Percentiles rank a stretch among this genome's conserved stretches.
phyloP scores from a whole-genome alignment of 2,329 filamentous ascomycete genomes.

The Trichoderma koningiopsis region DNA sequence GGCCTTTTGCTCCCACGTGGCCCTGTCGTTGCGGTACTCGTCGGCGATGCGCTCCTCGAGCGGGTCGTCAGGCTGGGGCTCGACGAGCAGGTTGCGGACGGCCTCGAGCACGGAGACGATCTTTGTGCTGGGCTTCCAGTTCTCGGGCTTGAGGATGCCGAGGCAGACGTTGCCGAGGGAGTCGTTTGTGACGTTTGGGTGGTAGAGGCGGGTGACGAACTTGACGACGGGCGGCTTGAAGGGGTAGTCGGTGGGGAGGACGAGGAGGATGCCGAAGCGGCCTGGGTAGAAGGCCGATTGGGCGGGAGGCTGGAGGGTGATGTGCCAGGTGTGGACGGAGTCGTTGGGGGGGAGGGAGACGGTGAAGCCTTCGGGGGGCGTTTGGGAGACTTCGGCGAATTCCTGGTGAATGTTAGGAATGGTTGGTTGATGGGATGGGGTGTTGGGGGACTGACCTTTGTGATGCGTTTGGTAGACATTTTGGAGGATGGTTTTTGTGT shows the following conservation, averaged over 20 bases:
- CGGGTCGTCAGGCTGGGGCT: slow-evolving; percentile 86
- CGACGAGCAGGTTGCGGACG: slow-evolving; percentile 70
- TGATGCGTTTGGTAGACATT: slow-evolving; percentile 51
- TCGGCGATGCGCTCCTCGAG: slow-evolving; percentile 86
- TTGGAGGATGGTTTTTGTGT: slow-evolving; percentile 23
- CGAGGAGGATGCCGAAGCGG: slow-evolving; percentile 71
- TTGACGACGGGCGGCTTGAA: slow-evolving; percentile 82
- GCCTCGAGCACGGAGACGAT: slow-evolving; percentile 76
- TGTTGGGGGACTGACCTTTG: slow-evolving; percentile 41
- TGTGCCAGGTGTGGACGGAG: slow-evolving; percentile 56
- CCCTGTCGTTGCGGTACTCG: slow-evolving; percentile 70
- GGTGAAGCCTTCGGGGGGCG: slow-evolving; percentile 51
- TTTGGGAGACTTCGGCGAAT: slow-evolving; percentile 52
- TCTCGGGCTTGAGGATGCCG: slow-evolving; percentile 76
- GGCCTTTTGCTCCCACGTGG: slow-evolving; percentile 73
- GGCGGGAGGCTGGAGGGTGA: slow-evolving; percentile 50
- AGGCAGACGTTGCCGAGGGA: slow-evolving; percentile 83
- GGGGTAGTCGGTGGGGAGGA: slow-evolving; percentile 78
- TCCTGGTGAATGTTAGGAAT: slow-evolving; percentile 46
- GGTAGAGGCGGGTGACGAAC: slow-evolving; percentile 90
- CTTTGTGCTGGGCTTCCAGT: slow-evolving; percentile 89
- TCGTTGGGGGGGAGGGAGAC: slow-evolving; percentile 50
- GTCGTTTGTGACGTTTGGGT: slow-evolving; percentile 92
- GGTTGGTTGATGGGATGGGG: not conserved
- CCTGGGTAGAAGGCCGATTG: slow-evolving; percentile 62